phyloP scores from a whole-genome alignment of 2,329 filamentous ascomycete species.

The Aspergillus candidus region DNA sequence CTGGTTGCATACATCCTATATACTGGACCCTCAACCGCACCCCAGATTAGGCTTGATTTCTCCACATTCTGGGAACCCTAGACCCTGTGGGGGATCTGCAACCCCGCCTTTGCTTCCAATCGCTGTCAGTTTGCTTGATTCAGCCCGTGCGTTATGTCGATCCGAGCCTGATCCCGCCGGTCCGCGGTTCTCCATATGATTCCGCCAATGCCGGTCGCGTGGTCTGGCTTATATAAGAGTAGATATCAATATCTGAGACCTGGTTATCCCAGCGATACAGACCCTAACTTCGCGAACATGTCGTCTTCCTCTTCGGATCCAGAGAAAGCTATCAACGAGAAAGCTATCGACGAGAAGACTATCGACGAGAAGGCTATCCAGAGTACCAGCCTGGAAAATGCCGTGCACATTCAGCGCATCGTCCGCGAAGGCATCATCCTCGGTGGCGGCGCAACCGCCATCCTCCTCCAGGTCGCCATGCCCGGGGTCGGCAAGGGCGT shows the following conservation, averaged over 20 bases:
- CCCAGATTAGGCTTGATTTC: no score
- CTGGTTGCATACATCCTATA: no score
- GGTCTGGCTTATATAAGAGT: not conserved
- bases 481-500: slow-evolving; percentile 35
- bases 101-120: no score
- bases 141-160: not conserved
- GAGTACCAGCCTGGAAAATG: not conserved
- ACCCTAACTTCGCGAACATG: not conserved
- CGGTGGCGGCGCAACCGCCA: slow-evolving; percentile 32
- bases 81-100: no score
- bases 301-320: not conserved
- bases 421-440: slow-evolving; percentile 32
- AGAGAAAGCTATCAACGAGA: not conserved
- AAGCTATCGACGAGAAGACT: not conserved
- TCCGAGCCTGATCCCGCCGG: not conserved
- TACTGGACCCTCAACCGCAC: no score
- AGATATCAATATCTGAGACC: not conserved
- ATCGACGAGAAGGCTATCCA: not conserved
- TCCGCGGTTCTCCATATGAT: not conserved
- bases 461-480: slow-evolving; percentile 39
- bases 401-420: slow-evolving; percentile 24
- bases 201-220: no score
- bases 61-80: no score
- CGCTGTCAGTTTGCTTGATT: no score
- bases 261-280: not conserved